Base-by-base conservation (phyloP, 441 rosid species). In the Cnidoscolus chayamansa region DNA sequence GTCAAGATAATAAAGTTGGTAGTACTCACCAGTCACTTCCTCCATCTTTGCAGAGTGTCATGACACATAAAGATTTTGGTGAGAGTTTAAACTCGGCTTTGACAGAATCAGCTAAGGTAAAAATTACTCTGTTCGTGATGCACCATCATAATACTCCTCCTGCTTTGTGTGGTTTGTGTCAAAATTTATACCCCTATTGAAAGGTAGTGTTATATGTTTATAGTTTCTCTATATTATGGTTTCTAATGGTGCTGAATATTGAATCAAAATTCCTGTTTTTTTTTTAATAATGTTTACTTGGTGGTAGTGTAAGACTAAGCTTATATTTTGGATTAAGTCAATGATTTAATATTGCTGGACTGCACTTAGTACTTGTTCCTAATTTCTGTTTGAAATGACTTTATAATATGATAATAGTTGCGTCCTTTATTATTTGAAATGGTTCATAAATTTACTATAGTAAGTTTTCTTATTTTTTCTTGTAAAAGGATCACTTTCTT, bases 31-130 rank as follows among this genome's bases (percentile, higher is more conserved):
- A 53, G 35, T 59, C 50, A 50, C 43, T 54, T 54, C 68, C 61
- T 68, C 60, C 65, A 75, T 35, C 61, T 37, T 31, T 71, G 73
- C 77, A 67, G 68, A 70, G 31, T 16, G 56, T 13, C 50, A 49
- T 25, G 35, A 64, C 61, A 54, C 50, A 51, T 54, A 63, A 35
- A 15, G 19, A 72, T 20, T 63, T 62, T 4, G 61, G 4, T 16
- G 51, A 72, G 54, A 54, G 45, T 25, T 63, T 53, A 40, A 56
- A 45, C 40, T 25, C 40, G 11, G 53, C 2, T 10, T 19, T 53
- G 4, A 72, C n/a, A 54, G 56, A 30, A 65, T 56, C 25, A 56
- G n/a, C n/a, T 72, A 47, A 47, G 64, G 64, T 72, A 31, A 56
- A 43, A 30, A n/a, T 8, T 16, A n/a, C 0, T 48, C 4, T 20